Conservation (phyloP, 2,329 filamentous ascomycete species). For the Fusarium phyllophilum region DNA sequence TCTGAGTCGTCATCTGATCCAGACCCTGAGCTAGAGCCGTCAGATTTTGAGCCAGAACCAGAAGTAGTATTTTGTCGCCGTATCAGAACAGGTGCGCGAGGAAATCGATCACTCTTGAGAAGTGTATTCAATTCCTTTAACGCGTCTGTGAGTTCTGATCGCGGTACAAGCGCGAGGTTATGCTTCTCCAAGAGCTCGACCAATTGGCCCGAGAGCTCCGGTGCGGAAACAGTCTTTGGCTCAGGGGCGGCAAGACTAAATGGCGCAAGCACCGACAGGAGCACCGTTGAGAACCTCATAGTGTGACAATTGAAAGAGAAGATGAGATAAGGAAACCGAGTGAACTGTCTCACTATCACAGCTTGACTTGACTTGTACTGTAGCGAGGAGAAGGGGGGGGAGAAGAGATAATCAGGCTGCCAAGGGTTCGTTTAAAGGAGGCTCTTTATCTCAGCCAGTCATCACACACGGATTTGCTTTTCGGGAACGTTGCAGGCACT, state of each 20-base stretch:
- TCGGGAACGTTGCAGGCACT: background rate
- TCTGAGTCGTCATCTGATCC: background rate
- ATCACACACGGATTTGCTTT: slow-evolving; percentile 16
- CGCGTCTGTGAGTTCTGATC: slow-evolving; percentile 58
- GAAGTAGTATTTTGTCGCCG: slow-evolving; percentile 29
- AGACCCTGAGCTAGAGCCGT: background rate
- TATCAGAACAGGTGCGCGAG: slow-evolving; percentile 11
- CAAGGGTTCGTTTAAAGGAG: slow-evolving; percentile 3
- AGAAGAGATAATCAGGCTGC: background rate
- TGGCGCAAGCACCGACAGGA: slow-evolving; percentile 50
- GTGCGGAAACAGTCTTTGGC: slow-evolving; percentile 38
- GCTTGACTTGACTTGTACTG: background rate
- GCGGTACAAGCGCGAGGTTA: slow-evolving; percentile 56
- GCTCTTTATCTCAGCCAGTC: slow-evolving; percentile 20
- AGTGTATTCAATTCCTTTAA: slow-evolving; percentile 55
- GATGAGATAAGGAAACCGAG: background rate
- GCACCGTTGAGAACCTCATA: slow-evolving; percentile 52
- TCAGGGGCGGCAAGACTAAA: slow-evolving; percentile 47
- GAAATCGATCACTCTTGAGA: slow-evolving; percentile 47
- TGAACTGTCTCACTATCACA: background rate
- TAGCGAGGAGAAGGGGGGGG: background rate
- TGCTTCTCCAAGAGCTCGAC: slow-evolving; percentile 55
- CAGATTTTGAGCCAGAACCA: background rate
- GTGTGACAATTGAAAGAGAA: background rate
- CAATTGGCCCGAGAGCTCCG: slow-evolving; percentile 49